Evolutionary conservation across 495 filamentous ascomycete species (phyloP).

Genomic region (Aspergillus olivimuriae): DNA sequence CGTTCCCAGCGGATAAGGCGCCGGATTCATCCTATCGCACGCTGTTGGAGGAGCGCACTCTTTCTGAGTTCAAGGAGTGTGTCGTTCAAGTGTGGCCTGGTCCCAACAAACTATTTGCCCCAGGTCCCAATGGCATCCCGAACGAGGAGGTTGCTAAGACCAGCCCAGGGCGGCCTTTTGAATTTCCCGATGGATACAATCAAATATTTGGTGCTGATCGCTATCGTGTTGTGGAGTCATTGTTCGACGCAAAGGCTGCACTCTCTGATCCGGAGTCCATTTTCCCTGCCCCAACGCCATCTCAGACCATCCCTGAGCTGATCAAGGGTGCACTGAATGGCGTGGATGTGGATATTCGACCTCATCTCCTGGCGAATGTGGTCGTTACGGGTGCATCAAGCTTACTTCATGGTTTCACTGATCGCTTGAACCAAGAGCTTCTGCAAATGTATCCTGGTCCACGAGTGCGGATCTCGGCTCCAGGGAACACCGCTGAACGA

Average conservation of each 20-base stretch:
- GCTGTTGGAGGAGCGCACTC: slow-evolving; percentile 84
- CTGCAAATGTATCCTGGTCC: slow-evolving; percentile 70
- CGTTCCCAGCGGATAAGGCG: slow-evolving; percentile 54
- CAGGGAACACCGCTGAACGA: slow-evolving; percentile 78
- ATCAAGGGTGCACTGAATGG: slow-evolving; percentile 69
- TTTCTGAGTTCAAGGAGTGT: slow-evolving; percentile 95
- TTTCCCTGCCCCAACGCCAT: slow-evolving; percentile 50
- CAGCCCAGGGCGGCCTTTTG: slow-evolving; percentile 75
- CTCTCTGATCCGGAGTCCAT: slow-evolving; percentile 36
- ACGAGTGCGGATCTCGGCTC: slow-evolving; percentile 75
- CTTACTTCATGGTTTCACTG: slow-evolving; percentile 81
- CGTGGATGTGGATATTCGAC: slow-evolving; percentile 85
- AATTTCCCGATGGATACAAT: slow-evolving; percentile 94
- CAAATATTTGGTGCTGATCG: slow-evolving; percentile 86
- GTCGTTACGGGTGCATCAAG: slow-evolving; percentile 85
- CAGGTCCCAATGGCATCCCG: slow-evolving; percentile 48
- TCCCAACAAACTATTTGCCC: slow-evolving; percentile 57
- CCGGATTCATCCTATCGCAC: slow-evolving; percentile 67
- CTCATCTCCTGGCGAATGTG: slow-evolving; percentile 76
- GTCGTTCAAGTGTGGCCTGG: slow-evolving; percentile 93
- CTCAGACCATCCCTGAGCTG: slow-evolving; percentile 71
- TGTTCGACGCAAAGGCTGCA: slow-evolving; percentile 73
- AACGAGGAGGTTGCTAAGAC: slow-evolving; percentile 63
- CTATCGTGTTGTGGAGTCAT: slow-evolving; percentile 74
- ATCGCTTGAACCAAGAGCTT: slow-evolving; percentile 80